Percentiles rank a stretch among this genome's conserved stretches.
Evolutionary conservation across 2,329 filamentous ascomycete species (phyloP).

Genomic region (Ilyonectria destructans): DNA sequence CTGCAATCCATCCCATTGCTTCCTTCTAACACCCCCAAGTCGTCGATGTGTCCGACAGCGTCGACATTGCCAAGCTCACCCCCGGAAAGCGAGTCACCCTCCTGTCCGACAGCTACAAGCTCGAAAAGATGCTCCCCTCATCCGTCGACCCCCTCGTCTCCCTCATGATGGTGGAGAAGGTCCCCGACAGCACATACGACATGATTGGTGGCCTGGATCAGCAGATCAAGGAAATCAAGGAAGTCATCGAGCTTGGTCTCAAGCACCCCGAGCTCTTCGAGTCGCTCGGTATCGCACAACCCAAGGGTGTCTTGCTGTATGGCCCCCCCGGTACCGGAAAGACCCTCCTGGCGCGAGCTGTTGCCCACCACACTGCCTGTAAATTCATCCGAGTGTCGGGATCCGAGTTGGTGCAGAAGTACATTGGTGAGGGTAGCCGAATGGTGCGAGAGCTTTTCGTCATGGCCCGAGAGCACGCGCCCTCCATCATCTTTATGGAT

Average conservation of each 20-base stretch:
- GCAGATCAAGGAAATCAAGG: constrained; percentile 99
- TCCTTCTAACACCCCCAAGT: constrained; percentile 68
- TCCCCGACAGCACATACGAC: constrained; percentile 99
- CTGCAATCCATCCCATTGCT: neutral
- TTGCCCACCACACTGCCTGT: constrained; percentile 98
- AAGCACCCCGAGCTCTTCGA: constrained; percentile 99
- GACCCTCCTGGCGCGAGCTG: constrained; percentile 93
- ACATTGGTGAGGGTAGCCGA: constrained; percentile 96
- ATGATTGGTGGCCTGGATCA: constrained; percentile 99
- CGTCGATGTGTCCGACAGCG: constrained; percentile 93
- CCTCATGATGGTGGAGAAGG: constrained; percentile 99
- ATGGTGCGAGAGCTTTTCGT: constrained; percentile 99
- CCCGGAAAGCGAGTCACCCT: constrained; percentile 98
- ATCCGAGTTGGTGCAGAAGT: constrained; percentile 98
- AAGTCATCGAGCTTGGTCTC: constrained; percentile 98
- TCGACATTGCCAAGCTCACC: constrained; percentile 96
- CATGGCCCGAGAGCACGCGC: constrained; percentile 98
- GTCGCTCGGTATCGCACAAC: constrained; percentile 98
- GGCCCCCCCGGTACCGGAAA: constrained; percentile 98
- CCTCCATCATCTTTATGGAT: constrained; percentile 99
- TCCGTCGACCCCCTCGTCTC: constrained; percentile 98
- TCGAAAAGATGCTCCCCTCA: constrained; percentile 98
- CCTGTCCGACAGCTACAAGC: constrained; percentile 97
- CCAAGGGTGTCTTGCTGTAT: constrained; percentile 97
- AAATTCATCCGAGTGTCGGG: constrained; percentile 99